These are phyloP conservation scores for Cokeromyces recurvatus DNA, from an alignment of 371 early-diverging fungal genomes.

Conservation along the genomic window DNA sequence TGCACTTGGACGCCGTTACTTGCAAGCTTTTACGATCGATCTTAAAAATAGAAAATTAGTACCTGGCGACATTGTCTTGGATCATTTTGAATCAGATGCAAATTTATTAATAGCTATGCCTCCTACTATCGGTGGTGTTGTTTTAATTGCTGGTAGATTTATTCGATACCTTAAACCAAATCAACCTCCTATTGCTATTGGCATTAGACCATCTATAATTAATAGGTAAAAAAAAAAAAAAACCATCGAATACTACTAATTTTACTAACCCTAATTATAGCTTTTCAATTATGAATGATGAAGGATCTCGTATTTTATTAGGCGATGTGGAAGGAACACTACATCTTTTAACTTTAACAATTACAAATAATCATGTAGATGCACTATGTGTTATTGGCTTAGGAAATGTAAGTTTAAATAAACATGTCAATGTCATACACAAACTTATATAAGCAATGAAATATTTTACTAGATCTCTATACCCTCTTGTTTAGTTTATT, in stretches of 20 bases:
- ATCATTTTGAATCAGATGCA: constrained; percentile 53
- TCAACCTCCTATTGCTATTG: constrained; percentile 45
- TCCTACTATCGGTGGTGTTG: constrained; percentile 57
- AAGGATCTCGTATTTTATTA: constrained; percentile 65
- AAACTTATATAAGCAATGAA: too few species aligned
- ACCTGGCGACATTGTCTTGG: constrained; percentile 44
- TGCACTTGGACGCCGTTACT: constrained; percentile 52
- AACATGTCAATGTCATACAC: too few species aligned
- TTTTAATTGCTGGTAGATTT: constrained; percentile 66
- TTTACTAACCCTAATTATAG: too few species aligned
- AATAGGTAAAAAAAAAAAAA: constrained; percentile 20
- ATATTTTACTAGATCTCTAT: constrained; percentile 49
- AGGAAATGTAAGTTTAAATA: constrained; percentile 24
- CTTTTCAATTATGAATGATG: constrained; percentile 40
- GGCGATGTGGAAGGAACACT: constrained; percentile 73
- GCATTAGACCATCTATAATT: constrained; percentile 50
- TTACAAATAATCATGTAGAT: constrained; percentile 15
- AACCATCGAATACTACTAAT: not conserved
- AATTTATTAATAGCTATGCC: constrained; percentile 58
- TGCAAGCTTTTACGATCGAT: constrained; percentile 62
- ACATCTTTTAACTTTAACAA: constrained; percentile 38
- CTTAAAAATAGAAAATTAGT: constrained; percentile 39
- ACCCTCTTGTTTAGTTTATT: constrained; percentile 70
- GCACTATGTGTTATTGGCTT: constrained; percentile 23
- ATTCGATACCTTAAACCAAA: constrained; percentile 57